Base-by-base conservation (phyloP, 1,284 basidiomycete genomes). In the Cutaneotrichosporon dermatis region DNA sequence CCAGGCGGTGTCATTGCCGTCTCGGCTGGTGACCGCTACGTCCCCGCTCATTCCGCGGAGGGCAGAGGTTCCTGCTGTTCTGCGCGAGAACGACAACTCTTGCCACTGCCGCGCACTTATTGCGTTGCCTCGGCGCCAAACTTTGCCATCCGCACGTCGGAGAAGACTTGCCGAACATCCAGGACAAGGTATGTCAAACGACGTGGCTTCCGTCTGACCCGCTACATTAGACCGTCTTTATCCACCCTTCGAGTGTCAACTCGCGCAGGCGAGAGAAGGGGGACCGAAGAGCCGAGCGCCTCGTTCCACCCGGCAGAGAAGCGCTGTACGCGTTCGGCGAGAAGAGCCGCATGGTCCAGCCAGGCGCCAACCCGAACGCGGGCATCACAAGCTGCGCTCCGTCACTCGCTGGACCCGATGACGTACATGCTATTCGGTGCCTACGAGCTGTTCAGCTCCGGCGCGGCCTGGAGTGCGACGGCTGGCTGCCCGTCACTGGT, bases 381-480 rank as follows among this genome's bases (percentile, higher is more conserved):
- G 71, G 65, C n/a, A 58, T 71, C 79, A 74, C 72, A 7, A 62
- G 66, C 52, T 97, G 40, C 83, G 93, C 50, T 85, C 83, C 35
- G 90, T 89, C n/a, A 92, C 91, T 1, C 86, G 88, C 80, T 97
- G 39, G 93, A 97, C 76, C 89, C 90, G 8, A 82, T 97, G 81
- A 88, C 89, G 1, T 96, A 93, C 75, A 85, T 96, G 79, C 82
- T 98, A 8, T 97, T 98, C 67, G 94, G 94, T 10, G 92, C 92
- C 0, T 86, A 90, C 74, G 83, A 88, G 57, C 83, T 93, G 45
- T 79, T 84, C 58, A 83, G 87, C 49, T 84, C 83, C 1, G 82
- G 45, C 82, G 84, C 13, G 89, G 90, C 2, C 76, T 93, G 36
- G 86, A 89, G 71, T 94, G 91, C 73, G 94, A 98, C 71, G 85